Percentiles rank a stretch among this genome's conserved stretches.
phyloP scores from a whole-genome alignment of 164 flowering plant species.

The Vitis cinerea region DNA sequence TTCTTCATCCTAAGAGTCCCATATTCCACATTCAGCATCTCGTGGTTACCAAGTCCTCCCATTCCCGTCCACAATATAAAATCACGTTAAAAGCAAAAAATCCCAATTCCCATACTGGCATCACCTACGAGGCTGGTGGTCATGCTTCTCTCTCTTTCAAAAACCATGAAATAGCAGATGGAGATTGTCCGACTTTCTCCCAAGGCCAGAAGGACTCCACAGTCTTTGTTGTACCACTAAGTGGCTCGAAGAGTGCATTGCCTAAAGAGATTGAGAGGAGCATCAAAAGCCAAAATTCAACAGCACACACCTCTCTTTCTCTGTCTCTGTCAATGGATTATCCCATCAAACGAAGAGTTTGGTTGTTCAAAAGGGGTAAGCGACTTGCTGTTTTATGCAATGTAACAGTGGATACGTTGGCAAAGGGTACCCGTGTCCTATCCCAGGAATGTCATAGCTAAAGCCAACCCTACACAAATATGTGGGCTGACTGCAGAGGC shows the following conservation, averaged over 20 bases:
- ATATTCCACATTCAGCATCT: slow-evolving; percentile 27
- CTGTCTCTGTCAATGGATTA: slow-evolving; percentile 3
- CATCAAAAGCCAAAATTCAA: slow-evolving; percentile 11
- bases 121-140: slow-evolving; percentile 35
- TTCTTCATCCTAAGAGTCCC: slow-evolving; percentile 29
- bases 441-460: slow-evolving; percentile 33
- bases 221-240: slow-evolving; percentile 11
- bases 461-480: neutral
- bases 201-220: slow-evolving; percentile 12
- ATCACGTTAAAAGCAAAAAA: slow-evolving; percentile 29
- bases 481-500: too few species aligned
- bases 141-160: slow-evolving; percentile 24
- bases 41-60: slow-evolving; percentile 1
- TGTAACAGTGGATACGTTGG: slow-evolving; percentile 33
- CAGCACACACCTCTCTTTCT: slow-evolving; percentile 14
- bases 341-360: slow-evolving; percentile 12
- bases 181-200: slow-evolving; percentile 21
- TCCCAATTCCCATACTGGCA: slow-evolving; percentile 24
- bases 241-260: slow-evolving; percentile 17
- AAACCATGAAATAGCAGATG: slow-evolving; percentile 30
- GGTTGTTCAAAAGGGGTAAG: slow-evolving; percentile 12
- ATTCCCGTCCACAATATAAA: slow-evolving; percentile 10
- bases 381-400: slow-evolving; percentile 30
- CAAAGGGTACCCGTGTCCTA: slow-evolving; percentile 19
- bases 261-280: slow-evolving; percentile 36